Base-by-base conservation (phyloP, 148 eudicot species). In the Mesembryanthemum crystallinum region DNA sequence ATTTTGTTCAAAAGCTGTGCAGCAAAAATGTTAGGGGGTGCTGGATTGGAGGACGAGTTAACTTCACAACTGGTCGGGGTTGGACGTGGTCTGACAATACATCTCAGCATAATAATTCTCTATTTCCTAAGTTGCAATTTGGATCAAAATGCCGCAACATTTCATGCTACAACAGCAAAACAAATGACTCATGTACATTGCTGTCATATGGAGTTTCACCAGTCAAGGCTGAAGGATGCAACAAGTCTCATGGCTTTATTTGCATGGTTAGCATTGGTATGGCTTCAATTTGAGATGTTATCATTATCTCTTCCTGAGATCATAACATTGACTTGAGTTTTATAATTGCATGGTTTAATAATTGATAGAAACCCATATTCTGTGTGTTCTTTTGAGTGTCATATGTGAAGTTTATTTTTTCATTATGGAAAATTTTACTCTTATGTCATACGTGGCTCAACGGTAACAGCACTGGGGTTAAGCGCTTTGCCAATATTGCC, bases 21-120 rank as follows among this genome's bases (percentile, higher is more conserved):
- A 57, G 70, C 75, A 87, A 80, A 60, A 81, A 62, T 79, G 73
- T 76, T 61, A 83, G 71, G 30, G 91, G 88, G 24, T 92, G 95
- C 83, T 92, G 97, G 97, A 81, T 92, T 77, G 97, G 97, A 60
- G 97, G 95, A 33, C 80, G 88, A 76, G 69, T 67, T 57, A 89
- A 83, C 64, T 68, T 71, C 61, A 73, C 79, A 73, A 58, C 42
- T 64, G 79, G 52, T 57, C 67, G 61, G 57, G 66, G 67, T 55
- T 92, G 94, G 97, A 79, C 60, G 45, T 92, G 97, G 97, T 83
- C 91, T 62, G 90, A 90, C 58, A 80, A 79, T 79, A 69, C 81
- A 52, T 83, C 89, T 60, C 64, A 24, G 39, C 84, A 83, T 83
- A 90, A 90, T 78, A 66, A 73, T 55, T 84, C 89, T 69, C 71